Conservation (phyloP, 306 rosid species). For the Luffa aegyptiaca region DNA sequence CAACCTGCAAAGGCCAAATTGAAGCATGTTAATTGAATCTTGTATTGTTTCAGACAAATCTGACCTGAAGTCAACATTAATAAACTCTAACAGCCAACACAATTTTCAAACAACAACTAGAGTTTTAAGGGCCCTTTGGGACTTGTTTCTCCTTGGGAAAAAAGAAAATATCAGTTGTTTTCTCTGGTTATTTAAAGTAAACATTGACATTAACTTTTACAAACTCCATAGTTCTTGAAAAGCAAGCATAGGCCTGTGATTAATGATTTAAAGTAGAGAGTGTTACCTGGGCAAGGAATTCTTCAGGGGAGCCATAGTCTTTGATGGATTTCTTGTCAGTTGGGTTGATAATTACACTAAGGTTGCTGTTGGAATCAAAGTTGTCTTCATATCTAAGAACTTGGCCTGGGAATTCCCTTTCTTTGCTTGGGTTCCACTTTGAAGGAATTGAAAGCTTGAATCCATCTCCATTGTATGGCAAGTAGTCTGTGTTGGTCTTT, state of each 20-base stretch:
- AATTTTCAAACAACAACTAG: background rate
- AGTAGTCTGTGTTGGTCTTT: conserved; percentile 68
- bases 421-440: conserved; percentile 97
- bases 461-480: conserved; percentile 67
- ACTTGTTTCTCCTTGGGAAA: background rate
- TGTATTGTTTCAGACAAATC: background rate
- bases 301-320: conserved; percentile 75
- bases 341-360: conserved; percentile 55
- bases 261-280: background rate
- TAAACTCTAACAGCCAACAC: background rate
- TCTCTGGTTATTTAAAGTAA: no score
- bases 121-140: background rate
- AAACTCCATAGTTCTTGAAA: no score
- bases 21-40: background rate
- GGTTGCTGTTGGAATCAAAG: conserved; percentile 58
- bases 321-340: conserved; percentile 78
- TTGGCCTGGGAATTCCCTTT: conserved; percentile 69
- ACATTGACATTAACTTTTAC: no score
- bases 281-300: conserved; percentile 57
- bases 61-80: background rate
- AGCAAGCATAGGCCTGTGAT: background rate
- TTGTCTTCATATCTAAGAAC: conserved; percentile 89
- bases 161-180: background rate
- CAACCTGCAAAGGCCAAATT: conserved; percentile 45
- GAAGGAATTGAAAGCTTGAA: conserved; percentile 75